Base-by-base conservation (phyloP, 1,139 yeast species). In the Nematodospora anomalae region DNA sequence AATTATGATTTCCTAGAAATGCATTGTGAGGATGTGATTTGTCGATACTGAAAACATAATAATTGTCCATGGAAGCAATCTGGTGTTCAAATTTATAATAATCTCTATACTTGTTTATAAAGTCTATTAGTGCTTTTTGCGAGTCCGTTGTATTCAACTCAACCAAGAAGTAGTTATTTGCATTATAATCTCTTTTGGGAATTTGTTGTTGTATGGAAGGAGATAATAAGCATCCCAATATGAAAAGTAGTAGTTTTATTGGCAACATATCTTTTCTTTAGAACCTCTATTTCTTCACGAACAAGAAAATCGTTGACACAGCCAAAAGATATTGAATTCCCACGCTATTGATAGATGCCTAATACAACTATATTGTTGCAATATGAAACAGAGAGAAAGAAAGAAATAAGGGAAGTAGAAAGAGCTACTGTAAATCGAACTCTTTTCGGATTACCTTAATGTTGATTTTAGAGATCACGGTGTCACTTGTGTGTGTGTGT, bases 21-120 rank as follows among this genome's bases (percentile, higher is more conserved):
- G 50, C 49, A 49, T 59, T 64, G 43, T 62, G 64, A 8, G 58
- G 50, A 42, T 65, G 62, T 5, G 42, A 32, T 47, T 76, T 74
- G 23, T 58, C 52, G 14, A 74, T 54, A 25, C 88, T 80, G 49
- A 83, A 80, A 8, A 83, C 84, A 53, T 71, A 78, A 52, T 79
- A 81, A 41, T 77, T 66, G 24, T 76, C 80, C 26, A 79, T 57
- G 0, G 82, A 84, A 22, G 78, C 62, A 2, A 78, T 75, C 32
- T 63, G 72, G 53, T 82, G 84, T 52, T 83, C 89, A 51, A 63
- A 83, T 8, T 45, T 41, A 47, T 60, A 69, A 6, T 50, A 50
- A 10, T 52, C 51, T 10, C 73, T 66, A 53, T 72, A 64, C n/a
- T 48, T 38, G 1, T 49, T 26, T 4, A 67, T 58, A 45, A 74